Percentiles rank a stretch among this genome's conserved stretches.
Evolutionary conservation across 2,329 filamentous ascomycete species (phyloP).

Genomic region (Pestalotiopsis fici): DNA sequence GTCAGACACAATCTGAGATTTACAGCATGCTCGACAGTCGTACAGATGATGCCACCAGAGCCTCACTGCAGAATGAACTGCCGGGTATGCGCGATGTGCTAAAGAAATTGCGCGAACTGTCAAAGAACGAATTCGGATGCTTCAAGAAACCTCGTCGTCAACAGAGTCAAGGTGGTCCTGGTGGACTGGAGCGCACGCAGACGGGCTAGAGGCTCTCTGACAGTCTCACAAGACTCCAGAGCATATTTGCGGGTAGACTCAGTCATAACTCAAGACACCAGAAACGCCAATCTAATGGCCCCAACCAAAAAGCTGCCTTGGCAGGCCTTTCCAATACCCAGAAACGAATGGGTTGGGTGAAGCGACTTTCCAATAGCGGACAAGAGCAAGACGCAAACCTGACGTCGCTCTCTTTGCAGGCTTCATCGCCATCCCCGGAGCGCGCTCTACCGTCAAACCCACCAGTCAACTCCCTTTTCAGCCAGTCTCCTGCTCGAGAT

Average conservation of each 20-base stretch:
- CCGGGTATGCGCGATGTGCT: constrained; percentile 86
- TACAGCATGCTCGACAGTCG: constrained; percentile 88
- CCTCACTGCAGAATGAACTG: constrained; percentile 79
- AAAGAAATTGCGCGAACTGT: constrained; percentile 80
- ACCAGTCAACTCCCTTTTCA: neutral
- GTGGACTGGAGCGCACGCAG: constrained; percentile 24
- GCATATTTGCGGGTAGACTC: neutral
- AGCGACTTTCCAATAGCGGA: neutral
- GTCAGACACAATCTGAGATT: constrained; percentile 82
- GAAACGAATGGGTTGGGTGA: constrained; percentile 4
- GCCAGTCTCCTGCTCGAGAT: neutral
- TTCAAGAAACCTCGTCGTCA: constrained; percentile 55
- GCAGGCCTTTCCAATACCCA: neutral
- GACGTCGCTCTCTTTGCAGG: neutral
- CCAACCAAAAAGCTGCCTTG: neutral
- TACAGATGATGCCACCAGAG: constrained; percentile 84
- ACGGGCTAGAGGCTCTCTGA: constrained; percentile 25
- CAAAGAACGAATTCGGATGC: constrained; percentile 84
- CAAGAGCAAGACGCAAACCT: neutral
- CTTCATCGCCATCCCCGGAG: neutral
- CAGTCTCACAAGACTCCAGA: neutral
- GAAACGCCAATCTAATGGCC: neutral
- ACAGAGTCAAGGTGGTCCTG: constrained; percentile 9
- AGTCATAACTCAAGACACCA: constrained; percentile 1
- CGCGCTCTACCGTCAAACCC: neutral